Base-by-base conservation (phyloP, 768 basidiomycete genomes). In the Solioccasus polychromus region DNA sequence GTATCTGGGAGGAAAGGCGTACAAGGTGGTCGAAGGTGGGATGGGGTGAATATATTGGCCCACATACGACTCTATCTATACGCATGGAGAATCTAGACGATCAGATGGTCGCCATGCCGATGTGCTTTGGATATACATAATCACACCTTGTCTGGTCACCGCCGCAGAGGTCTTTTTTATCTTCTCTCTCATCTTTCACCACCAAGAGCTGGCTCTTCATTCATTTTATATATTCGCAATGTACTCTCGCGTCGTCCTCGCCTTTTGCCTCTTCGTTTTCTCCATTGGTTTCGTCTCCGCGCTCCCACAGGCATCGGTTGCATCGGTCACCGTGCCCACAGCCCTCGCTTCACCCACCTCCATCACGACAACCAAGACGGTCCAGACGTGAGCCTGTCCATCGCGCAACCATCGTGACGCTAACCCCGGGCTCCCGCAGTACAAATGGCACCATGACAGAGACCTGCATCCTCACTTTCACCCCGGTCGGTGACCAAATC, bases 11-110 rank as follows among this genome's bases (percentile, higher is more conserved):
- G 85, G 84, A 5, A 92, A 92, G 62, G 67, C 77, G 39, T 98
- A 98, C 76, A 94, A 93, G 68, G 73, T 77, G 8, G 82, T 98
- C 2, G 89, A 92, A 55, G 80, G 83, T 18, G 83, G 80, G 26
- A 80, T 85, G 81, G 66, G 68, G 40, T 64, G 59, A 57, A 24
- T 17, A 10, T 19, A 18, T n/a, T 10, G 30, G 4, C 8, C 15
- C n/a, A 3, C 18, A 17, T 5, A 17, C n/a, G 32, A 34, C n/a
- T 17, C 32, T 18, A 34, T 31, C 11, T 11, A 31, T 9, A 31
- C 30, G 30, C 30, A 26, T 26, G 26, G 7, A 6, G 7, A 26
- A 11, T 26, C 26, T 26, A n/a, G 26, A 26, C 11, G 7, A 26
- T 26, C 26, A 26, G 26, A 11, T 26, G 26, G 26, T 26, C 26